phyloP scores from a whole-genome alignment of 805 yeast species.

The Candida krabiensis region DNA sequence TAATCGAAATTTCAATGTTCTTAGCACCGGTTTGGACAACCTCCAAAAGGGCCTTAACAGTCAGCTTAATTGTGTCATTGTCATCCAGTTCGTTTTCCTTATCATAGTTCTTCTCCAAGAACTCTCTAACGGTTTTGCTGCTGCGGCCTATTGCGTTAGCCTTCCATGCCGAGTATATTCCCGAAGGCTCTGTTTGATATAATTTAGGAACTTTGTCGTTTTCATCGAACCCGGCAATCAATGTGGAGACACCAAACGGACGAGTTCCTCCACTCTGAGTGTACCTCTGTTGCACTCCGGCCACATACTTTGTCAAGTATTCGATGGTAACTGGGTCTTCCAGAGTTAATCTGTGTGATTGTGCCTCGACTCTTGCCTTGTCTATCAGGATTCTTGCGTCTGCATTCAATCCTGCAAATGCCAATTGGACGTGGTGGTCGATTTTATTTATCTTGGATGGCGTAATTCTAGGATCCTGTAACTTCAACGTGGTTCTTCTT shows the following conservation, averaged over 20 bases:
- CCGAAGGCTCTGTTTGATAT: conserved; percentile 96
- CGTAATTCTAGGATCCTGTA: conserved; percentile 95
- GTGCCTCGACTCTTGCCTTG: conserved; percentile 95
- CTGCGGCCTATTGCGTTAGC: conserved; percentile 97
- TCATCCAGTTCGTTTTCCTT: conserved; percentile 57
- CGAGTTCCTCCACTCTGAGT: conserved; percentile 98
- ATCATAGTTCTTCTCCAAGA: conserved; percentile 82
- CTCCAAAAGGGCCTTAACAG: conserved; percentile 85
- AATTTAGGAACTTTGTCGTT: conserved; percentile 78
- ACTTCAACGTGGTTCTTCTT: conserved; percentile 88
- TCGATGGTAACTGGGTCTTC: conserved; percentile 93
- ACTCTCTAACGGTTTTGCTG: conserved; percentile 92
- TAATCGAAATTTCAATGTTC: conserved; percentile 88
- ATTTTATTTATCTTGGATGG: conserved; percentile 91
- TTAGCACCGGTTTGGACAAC: conserved; percentile 98
- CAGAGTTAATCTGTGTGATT: conserved; percentile 87
- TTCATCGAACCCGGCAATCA: conserved; percentile 94
- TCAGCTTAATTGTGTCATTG: conserved; percentile 71
- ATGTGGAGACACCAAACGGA: conserved; percentile 94
- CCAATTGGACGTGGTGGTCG: conserved; percentile 86
- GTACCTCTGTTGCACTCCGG: conserved; percentile 96
- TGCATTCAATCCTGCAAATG: conserved; percentile 98
- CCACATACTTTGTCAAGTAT: conserved; percentile 89
- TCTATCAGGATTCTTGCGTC: conserved; percentile 94
- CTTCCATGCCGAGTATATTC: conserved; percentile 96